Percentiles rank a stretch among this genome's conserved stretches.
Evolutionary conservation across 192 early-diverging fungal genomes (phyloP).

Genomic region (Entomortierella lignicola): DNA sequence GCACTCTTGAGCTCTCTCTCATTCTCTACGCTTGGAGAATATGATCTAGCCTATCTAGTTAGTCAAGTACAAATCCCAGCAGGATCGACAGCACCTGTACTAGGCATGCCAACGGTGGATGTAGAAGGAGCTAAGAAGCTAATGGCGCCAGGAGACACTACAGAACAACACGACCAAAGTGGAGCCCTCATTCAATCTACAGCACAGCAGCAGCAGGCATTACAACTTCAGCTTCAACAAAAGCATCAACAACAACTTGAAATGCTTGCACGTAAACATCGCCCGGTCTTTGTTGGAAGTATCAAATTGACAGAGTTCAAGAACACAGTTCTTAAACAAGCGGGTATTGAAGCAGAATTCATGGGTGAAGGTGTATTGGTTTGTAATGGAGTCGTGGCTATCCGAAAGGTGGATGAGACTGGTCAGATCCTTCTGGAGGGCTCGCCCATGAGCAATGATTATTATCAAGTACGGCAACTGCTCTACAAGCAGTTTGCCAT

Average conservation of each 20-base stretch:
- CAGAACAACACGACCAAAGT: neutral
- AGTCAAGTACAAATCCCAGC: slow-evolving; percentile 78
- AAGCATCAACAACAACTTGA: slow-evolving; percentile 46
- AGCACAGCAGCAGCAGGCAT: slow-evolving; percentile 2
- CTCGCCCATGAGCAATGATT: slow-evolving; percentile 66
- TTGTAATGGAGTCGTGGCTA: slow-evolving; percentile 80
- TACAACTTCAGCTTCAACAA: slow-evolving; percentile 31
- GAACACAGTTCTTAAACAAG: slow-evolving; percentile 67
- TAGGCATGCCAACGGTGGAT: slow-evolving; percentile 74
- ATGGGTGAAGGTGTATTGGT: slow-evolving; percentile 86
- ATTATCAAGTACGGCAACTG: slow-evolving; percentile 75
- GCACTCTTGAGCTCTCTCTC: slow-evolving; percentile 82
- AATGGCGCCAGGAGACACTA: neutral
- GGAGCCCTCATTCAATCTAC: neutral
- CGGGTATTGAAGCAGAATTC: slow-evolving; percentile 87
- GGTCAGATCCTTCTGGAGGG: slow-evolving; percentile 38
- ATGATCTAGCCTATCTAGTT: slow-evolving; percentile 80
- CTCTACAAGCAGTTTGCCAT: slow-evolving; percentile 82
- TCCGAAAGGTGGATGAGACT: slow-evolving; percentile 63
- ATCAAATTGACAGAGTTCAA: slow-evolving; percentile 86
- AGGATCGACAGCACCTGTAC: slow-evolving; percentile 73
- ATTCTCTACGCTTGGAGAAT: slow-evolving; percentile 81
- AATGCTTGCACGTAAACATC: slow-evolving; percentile 52
- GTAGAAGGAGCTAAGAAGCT: slow-evolving; percentile 16
- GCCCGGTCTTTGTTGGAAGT: slow-evolving; percentile 88